Evolutionary conservation across 2,329 filamentous ascomycete genomes (phyloP).

Genomic region (Dactylellina leptospora): DNA sequence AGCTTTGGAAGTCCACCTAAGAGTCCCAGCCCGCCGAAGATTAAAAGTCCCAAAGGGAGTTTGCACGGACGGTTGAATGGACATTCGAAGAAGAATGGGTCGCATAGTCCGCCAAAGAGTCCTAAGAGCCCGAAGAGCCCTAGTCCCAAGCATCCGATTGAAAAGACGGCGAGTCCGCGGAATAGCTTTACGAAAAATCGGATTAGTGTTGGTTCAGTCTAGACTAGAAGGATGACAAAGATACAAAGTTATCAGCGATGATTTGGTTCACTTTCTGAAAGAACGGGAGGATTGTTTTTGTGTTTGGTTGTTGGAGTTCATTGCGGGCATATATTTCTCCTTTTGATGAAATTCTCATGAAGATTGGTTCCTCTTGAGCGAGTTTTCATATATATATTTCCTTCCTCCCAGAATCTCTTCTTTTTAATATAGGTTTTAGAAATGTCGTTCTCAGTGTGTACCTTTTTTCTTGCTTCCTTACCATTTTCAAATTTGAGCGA

Average conservation of each 20-base stretch:
- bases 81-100: slow-evolving; percentile 14
- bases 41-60: slow-evolving; percentile 49
- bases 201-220: slow-evolving; percentile 40
- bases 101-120: slow-evolving; percentile 22
- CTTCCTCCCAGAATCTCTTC: neutral
- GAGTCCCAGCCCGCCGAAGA: slow-evolving; percentile 36
- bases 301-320: neutral
- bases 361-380: slow-evolving; percentile 9
- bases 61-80: slow-evolving; percentile 24
- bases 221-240: neutral
- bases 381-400: slow-evolving; percentile 9
- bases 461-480: neutral
- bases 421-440: neutral
- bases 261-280: no score
- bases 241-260: slow-evolving; percentile 14
- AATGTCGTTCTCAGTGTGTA: neutral
- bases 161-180: slow-evolving; percentile 36
- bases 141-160: neutral
- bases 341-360: slow-evolving; percentile 4
- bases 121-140: slow-evolving; percentile 24
- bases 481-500: neutral
- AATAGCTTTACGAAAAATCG: slow-evolving; percentile 41
- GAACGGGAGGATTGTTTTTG: neutral
- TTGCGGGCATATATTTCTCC: neutral
- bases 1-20: slow-evolving; percentile 47